Evolutionary conservation across 768 basidiomycete species (phyloP).

Genomic region (Peribolospora kevripleyi): DNA sequence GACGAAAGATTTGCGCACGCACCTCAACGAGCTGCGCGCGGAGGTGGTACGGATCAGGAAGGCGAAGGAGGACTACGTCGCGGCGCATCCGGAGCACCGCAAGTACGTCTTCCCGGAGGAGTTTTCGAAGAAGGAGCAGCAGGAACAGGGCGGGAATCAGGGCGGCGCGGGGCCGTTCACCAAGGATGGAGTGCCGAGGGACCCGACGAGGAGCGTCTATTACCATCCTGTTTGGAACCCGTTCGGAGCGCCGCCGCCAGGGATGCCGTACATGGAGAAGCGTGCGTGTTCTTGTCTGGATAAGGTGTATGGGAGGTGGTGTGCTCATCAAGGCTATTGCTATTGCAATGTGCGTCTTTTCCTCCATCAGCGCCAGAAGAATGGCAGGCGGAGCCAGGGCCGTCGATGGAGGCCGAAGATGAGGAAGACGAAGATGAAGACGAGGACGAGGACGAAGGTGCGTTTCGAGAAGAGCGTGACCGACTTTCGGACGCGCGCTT

Average conservation of each 20-base stretch:
- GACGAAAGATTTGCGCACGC: conserved; percentile 31
- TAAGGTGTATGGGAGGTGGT: background rate
- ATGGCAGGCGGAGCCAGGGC: background rate
- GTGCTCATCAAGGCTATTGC: background rate
- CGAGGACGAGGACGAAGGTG: conserved; percentile 17
- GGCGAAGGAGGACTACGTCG: conserved; percentile 69
- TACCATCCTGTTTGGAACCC: conserved; percentile 87
- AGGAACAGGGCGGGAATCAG: conserved; percentile 25
- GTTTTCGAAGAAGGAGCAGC: conserved; percentile 8
- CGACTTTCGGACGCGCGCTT: background rate
- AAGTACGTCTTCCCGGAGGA: conserved; percentile 41
- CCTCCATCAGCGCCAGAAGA: background rate
- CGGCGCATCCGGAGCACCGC: conserved; percentile 77
- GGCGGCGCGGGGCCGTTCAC: conserved; percentile 4
- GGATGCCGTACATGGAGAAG: conserved; percentile 74
- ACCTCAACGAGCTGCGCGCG: conserved; percentile 41
- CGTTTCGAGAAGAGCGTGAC: conserved; percentile 5
- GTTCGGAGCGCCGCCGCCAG: conserved; percentile 76
- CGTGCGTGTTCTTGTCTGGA: background rate
- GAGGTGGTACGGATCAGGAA: conserved; percentile 58
- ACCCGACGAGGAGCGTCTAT: conserved; percentile 40
- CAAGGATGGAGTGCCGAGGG: conserved; percentile 23
- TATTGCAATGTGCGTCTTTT: background rate
- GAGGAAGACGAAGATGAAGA: conserved; percentile 36
- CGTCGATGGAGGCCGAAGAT: conserved; percentile 27